Evolutionary conservation across 495 filamentous ascomycete genomes (phyloP).

Genomic region (Cercophora sp.): DNA sequence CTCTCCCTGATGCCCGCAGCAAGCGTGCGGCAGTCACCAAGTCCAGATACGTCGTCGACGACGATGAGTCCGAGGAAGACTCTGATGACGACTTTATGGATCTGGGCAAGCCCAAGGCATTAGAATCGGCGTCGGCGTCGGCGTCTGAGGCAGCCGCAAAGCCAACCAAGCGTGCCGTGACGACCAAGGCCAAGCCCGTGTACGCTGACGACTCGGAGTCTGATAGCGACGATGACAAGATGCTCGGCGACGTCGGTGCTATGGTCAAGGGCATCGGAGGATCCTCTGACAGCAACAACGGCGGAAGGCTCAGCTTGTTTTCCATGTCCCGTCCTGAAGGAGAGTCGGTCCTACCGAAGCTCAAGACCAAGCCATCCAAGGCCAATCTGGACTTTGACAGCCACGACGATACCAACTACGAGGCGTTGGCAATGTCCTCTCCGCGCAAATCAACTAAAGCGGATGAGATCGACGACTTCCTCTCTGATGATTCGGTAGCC

Average conservation of each 20-base stretch:
- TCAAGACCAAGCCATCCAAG: constrained; percentile 51
- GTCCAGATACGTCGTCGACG: constrained; percentile 42
- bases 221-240: constrained; percentile 53
- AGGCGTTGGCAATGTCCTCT: constrained; percentile 62
- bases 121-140: constrained; percentile 14
- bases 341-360: constrained; percentile 40
- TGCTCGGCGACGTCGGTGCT: constrained; percentile 78
- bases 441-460: constrained; percentile 51
- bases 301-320: constrained; percentile 61
- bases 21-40: constrained; percentile 43
- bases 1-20: constrained; percentile 27
- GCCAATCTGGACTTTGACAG: constrained; percentile 53
- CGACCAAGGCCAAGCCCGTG: constrained; percentile 35
- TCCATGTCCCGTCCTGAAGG: constrained; percentile 62
- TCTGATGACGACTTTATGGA: constrained; percentile 41
- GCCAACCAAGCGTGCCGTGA: constrained; percentile 36
- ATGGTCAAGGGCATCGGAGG: constrained; percentile 87
- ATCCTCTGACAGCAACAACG: constrained; percentile 34
- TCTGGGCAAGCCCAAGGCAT: constrained; percentile 21
- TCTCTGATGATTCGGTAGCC: constrained; percentile 57
- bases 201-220: constrained; percentile 43
- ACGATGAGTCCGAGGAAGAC: constrained; percentile 38
- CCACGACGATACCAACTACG: constrained; percentile 81
- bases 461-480: constrained; percentile 57
- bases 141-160: constrained; percentile 21